These are phyloP conservation scores for Aspergillus eucalypticola DNA, from an alignment of 2,329 filamentous ascomycete genomes.

Conservation along the genomic window DNA sequence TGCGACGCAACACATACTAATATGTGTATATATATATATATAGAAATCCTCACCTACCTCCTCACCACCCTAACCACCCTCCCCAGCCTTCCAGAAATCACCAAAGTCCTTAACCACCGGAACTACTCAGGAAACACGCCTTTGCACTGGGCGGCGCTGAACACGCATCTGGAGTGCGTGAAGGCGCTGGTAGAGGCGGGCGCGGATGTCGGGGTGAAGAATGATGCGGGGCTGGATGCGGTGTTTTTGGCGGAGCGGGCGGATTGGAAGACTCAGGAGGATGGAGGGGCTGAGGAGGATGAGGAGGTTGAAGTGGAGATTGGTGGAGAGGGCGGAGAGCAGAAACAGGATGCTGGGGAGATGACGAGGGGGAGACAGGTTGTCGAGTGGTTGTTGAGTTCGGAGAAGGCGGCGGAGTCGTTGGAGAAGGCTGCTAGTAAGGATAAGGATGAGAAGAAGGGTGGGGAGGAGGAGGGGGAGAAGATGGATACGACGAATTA, in stretches of 20 bases:
- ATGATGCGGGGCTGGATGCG: conserved; percentile 80
- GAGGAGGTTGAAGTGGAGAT: conserved; percentile 16
- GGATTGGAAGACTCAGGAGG: conserved; percentile 62
- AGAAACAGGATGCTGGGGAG: conserved; percentile 16
- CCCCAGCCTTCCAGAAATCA: conserved; percentile 9
- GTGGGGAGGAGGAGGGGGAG: conserved; percentile 18
- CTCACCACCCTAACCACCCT: conserved; percentile 42
- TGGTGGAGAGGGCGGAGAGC: not conserved
- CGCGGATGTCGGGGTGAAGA: conserved; percentile 75
- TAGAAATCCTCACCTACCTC: conserved; percentile 52
- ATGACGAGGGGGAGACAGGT: conserved; percentile 42
- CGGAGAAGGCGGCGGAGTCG: conserved; percentile 38
- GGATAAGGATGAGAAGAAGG: conserved; percentile 23
- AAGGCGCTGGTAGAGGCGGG: conserved; percentile 74
- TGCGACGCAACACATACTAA: not conserved
- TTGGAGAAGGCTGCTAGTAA: conserved; percentile 30
- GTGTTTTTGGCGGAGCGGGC: conserved; percentile 72
- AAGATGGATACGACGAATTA: not conserved
- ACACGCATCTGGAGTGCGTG: conserved; percentile 79
- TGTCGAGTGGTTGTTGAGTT: conserved; percentile 45
- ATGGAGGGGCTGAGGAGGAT: conserved; percentile 17
- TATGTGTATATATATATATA: no score
- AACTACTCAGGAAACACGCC: conserved; percentile 88
- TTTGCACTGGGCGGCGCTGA: conserved; percentile 90
- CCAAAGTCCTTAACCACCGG: conserved; percentile 48